A percentile compares a stretch with the other conserved stretches of the same genome.
Conservation (phyloP, 2,329 filamentous ascomycete genomes). For the Emydomyces testavorans region DNA sequence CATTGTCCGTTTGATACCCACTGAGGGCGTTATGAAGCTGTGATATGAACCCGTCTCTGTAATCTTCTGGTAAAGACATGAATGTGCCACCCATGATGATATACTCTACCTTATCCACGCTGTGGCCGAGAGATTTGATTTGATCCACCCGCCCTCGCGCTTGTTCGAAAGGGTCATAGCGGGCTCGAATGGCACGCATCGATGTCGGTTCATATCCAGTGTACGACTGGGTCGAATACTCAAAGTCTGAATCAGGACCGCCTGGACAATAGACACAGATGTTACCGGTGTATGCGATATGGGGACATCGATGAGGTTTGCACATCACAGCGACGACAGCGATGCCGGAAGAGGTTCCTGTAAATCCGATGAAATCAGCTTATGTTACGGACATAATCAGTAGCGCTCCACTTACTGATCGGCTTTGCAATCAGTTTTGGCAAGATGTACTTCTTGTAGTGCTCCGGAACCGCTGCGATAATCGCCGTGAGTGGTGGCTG, state of each 20-base stretch:
- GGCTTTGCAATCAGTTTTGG: constrained; percentile 95
- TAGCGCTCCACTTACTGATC: constrained; percentile 51
- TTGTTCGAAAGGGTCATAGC: constrained; percentile 97
- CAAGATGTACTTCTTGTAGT: constrained; percentile 98
- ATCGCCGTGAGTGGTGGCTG: constrained; percentile 92
- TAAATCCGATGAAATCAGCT: not conserved
- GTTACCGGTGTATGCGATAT: constrained; percentile 96
- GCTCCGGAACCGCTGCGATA: constrained; percentile 95
- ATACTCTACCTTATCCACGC: constrained; percentile 97
- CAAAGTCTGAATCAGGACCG: constrained; percentile 94
- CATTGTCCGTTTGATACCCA: constrained; percentile 85
- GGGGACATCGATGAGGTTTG: constrained; percentile 93
- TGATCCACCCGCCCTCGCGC: constrained; percentile 91
- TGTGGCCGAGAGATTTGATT: constrained; percentile 88
- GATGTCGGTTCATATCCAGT: constrained; percentile 97
- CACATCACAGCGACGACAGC: constrained; percentile 99
- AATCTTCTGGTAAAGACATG: constrained; percentile 85
- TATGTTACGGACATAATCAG: not conserved
- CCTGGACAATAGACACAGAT: constrained; percentile 98
- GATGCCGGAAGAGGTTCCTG: constrained; percentile 87
- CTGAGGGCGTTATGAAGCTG: constrained; percentile 94
- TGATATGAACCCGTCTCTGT: constrained; percentile 85
- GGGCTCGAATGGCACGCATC: constrained; percentile 92
- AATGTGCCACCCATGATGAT: constrained; percentile 99
- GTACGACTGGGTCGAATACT: constrained; percentile 98